Evolutionary conservation across 2,329 filamentous ascomycete genomes (phyloP), one percentile per base, ranked within the genome.

Genomic region (Colletotrichum zoysiae): DNA sequence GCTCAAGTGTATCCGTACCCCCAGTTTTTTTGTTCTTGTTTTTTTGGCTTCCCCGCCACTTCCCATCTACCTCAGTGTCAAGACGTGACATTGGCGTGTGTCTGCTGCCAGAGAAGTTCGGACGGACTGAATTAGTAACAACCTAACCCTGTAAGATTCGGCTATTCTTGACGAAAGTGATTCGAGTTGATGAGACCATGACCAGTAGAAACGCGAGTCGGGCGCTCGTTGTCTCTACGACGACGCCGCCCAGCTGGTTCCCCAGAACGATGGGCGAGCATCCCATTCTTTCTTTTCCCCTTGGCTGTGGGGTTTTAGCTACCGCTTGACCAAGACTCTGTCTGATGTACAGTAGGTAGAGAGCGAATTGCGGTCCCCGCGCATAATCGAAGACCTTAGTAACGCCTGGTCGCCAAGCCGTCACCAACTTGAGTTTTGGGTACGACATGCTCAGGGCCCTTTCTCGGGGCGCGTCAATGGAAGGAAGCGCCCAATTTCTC

Each of bases 331-430:
- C 48, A 63, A 63, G 23, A 53, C 35, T n/a, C 8, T 20, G 16
- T 63, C 60, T 26, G 33, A n/a, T 51, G 8, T 26, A 20, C 42
- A 55, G 14, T 40, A 23, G 53, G 14, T 40, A 23, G 42, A 59
- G 26, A 35, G 35, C 61, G 50, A 53, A 8, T 46, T 66, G 62
- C 44, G 40, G 18, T 59, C 44, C 58, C 58, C 48, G 30, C 18
- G 58, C 44, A 59, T 58, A 30, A 46, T n/a, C 9, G 9, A 8
- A n/a, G n/a, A 46, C 44, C 20, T 46, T 20, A n/a, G 58, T 44
- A 18, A 53, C 51, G 57, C 55, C 35, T 40, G 59, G 30, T 42
- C 69, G 65, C 65, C 69, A 71, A 71, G 65, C 69, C 58, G 26
- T 68, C 65, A 35, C 30, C 44, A 57, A 58, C 48, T 68, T 68